Base-by-base conservation (phyloP, 305 asterid species). In the Fraxinus baroniana region DNA sequence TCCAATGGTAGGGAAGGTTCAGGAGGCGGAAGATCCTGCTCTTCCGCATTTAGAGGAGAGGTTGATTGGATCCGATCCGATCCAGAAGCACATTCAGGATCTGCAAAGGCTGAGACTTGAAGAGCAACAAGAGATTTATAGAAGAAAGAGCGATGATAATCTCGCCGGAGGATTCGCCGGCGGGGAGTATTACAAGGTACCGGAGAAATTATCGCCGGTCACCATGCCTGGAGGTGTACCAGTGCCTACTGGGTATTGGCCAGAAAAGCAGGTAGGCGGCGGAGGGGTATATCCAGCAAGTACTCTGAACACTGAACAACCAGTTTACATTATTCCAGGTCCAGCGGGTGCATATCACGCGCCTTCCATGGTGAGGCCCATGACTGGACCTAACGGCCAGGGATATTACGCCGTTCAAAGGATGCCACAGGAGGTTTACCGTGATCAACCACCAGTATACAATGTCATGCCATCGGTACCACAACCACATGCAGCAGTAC, bases 41-140 rank as follows among this genome's bases (percentile, higher is more conserved):
- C 77, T 66, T 66, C 74, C 89, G 35, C 89, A 81, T 79, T 32
- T 86, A 82, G 97, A 92, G 74, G 93, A 87, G 72, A 85, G 92
- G 86, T 39, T 83, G 74, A 80, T 86, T 57, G 91, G 83, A 26
- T 20, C 89, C 83, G 98, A 95, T 90, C 93, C 98, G 91, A 95
- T 95, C 90, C 98, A 95, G 88, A 95, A 92, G 84, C 98, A 95
- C 85, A 94, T 95, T 84, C 98, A 95, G 85, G 98, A 95, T 90
- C 91, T 95, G 74, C 97, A 94, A 90, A 87, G 95, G 86, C 83
- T 95, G 76, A 87, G 94, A 78, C 83, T 95, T 1, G 98, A 91
- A 87, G 98, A 93, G 85, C 97, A 95, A 70, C 97, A 93, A 39
- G 89, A 83, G 49, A 13, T 83, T 78, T 89, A 89, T 18, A 80